Percentiles rank a stretch among this genome's conserved stretches.
phyloP scores from a whole-genome alignment of 192 early-diverging fungal species.

The Glomus cerebriforme region DNA sequence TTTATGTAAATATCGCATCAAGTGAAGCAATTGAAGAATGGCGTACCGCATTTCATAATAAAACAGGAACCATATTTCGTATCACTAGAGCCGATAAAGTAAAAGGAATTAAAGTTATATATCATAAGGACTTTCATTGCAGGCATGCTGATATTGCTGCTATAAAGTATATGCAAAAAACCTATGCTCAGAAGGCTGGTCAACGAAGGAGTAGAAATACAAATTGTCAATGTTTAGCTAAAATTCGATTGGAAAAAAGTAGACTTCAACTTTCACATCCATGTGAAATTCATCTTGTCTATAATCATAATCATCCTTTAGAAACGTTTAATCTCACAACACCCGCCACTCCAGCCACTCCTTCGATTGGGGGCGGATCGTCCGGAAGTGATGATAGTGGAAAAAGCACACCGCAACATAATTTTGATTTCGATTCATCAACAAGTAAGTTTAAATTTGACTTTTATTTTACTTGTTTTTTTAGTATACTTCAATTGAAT shows the following conservation, averaged over 20 bases:
- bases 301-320: constrained; percentile 31
- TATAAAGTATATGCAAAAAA: constrained; percentile 36
- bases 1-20: constrained; percentile 26
- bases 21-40: constrained; percentile 28
- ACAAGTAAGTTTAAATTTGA: background rate
- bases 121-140: constrained; percentile 34
- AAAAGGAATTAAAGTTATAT: constrained; percentile 33
- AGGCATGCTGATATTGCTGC: constrained; percentile 30
- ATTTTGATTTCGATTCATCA: constrained; percentile 20
- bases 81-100: constrained; percentile 31
- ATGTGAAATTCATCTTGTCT: constrained; percentile 22
- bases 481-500: background rate
- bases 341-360: background rate
- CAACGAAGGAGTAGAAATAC: constrained; percentile 32
- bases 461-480: background rate
- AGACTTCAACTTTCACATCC: constrained; percentile 25
- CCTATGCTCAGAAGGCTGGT: constrained; percentile 31
- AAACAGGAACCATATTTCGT: constrained; percentile 31
- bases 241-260: constrained; percentile 30
- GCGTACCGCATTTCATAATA: constrained; percentile 20
- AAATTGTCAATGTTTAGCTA: constrained; percentile 32
- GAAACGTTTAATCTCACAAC: constrained; percentile 15
- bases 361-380: background rate
- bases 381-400: constrained; percentile 7
- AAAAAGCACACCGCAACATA: constrained; percentile 7